Evolutionary conservation across 495 filamentous ascomycete species (phyloP).

Genomic region (Neurospora hispaniola): DNA sequence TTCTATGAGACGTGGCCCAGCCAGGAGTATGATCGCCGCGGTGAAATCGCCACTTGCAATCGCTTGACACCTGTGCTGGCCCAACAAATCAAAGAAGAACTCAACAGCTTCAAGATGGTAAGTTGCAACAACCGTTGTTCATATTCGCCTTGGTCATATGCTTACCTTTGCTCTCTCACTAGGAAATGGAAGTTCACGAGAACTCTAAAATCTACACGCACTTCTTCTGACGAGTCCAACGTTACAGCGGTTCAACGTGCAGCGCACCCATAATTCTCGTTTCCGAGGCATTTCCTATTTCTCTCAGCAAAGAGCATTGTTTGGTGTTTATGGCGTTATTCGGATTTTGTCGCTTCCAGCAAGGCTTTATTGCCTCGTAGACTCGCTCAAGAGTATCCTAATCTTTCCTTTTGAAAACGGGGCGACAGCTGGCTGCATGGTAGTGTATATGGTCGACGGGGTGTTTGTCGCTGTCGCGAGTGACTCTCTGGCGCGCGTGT

Average conservation of each 20-base stretch:
- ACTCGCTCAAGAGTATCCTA: conserved; percentile 15
- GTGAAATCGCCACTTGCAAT: conserved; percentile 96
- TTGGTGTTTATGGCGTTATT: conserved; percentile 41
- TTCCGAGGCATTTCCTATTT: conserved; percentile 23
- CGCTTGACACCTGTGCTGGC: conserved; percentile 92
- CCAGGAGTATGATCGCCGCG: conserved; percentile 90
- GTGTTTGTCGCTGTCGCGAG: background rate
- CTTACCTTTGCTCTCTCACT: conserved; percentile 17
- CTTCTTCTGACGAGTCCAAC: conserved; percentile 68
- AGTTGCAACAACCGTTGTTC: conserved; percentile 17
- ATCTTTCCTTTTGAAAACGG: background rate
- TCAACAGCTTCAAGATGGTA: conserved; percentile 99
- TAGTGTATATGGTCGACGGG: background rate
- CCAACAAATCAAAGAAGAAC: conserved; percentile 98
- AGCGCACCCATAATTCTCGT: conserved; percentile 30
- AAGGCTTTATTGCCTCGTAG: conserved; percentile 17
- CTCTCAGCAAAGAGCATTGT: conserved; percentile 32
- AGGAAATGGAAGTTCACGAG: conserved; percentile 99
- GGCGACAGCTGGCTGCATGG: background rate
- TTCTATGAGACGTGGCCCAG: conserved; percentile 95
- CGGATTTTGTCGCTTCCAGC: conserved; percentile 4
- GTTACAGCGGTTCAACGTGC: conserved; percentile 13
- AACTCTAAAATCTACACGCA: conserved; percentile 98
- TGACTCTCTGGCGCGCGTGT: background rate
- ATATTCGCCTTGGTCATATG: background rate